Conservation (phyloP, 805 yeast species). For the Trichomonascus vanleenenianus region DNA sequence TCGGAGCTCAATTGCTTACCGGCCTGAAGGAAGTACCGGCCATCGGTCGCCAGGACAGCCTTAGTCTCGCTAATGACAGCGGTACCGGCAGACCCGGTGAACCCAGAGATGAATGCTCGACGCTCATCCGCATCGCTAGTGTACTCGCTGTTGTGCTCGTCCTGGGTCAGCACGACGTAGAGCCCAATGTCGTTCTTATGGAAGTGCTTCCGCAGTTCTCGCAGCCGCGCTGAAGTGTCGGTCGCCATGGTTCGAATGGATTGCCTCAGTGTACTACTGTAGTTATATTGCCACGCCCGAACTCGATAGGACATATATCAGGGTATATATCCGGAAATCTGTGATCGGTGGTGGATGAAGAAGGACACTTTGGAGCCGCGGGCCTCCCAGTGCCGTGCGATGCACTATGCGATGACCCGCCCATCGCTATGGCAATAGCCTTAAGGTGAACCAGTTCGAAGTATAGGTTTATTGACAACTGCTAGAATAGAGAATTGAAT, state of each 20-base stretch:
- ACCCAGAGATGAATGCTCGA: conserved; percentile 72
- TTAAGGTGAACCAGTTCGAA: too few species aligned
- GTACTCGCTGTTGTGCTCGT: conserved; percentile 90
- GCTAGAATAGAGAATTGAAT: too few species aligned
- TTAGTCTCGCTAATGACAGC: conserved; percentile 68
- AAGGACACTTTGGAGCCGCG: too few species aligned
- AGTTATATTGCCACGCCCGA: conserved; percentile 13
- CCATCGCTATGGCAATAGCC: too few species aligned
- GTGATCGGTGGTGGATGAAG: too few species aligned
- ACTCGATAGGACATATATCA: conserved; percentile 11
- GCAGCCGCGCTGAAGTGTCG: conserved; percentile 38
- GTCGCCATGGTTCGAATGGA: background rate
- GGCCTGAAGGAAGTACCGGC: conserved; percentile 91
- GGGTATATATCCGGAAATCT: too few species aligned
- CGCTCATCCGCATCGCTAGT: conserved; percentile 76
- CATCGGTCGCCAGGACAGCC: conserved; percentile 87
- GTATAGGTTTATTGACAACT: too few species aligned
- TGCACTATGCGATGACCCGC: too few species aligned
- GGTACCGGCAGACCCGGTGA: conserved; percentile 89
- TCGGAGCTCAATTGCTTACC: conserved; percentile 66
- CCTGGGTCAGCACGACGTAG: conserved; percentile 79
- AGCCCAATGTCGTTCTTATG: conserved; percentile 54
- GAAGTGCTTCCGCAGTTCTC: conserved; percentile 57
- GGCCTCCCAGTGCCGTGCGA: too few species aligned
- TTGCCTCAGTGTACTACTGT: background rate